Base-by-base conservation (phyloP, 208 protist species). In the Crithidia expoeki region DNA sequence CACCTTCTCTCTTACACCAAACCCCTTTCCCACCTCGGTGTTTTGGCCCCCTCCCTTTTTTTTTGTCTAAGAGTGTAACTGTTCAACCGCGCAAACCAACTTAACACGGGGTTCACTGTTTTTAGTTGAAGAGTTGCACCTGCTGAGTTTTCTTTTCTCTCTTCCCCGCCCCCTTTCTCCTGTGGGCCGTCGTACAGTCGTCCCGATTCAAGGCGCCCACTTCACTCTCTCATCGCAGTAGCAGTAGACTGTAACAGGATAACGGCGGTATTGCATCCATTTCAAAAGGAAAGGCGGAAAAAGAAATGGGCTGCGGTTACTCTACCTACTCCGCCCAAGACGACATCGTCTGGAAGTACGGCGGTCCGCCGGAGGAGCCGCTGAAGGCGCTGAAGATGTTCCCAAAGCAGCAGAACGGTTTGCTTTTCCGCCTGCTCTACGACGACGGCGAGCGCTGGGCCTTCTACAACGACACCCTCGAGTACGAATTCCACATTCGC, bases 391-490 rank as follows among this genome's bases (percentile, higher is more conserved):
- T 91, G 46, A 87, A 85, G 69, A 79, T 91, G 58, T 91, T 91
- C 52, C 82, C 82, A 14, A 84, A 86, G 58, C 73, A 86, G 42
- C 75, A 88, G 47, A 91, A 91, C 51, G 85, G 85, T 2, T 78
- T 91, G 19, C 80, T 88, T 23, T 91, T 91, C 67, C 85, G 85
- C 55, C 76, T 91, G 2, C 51, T 86, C 23, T 82, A 88, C 79
- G 76, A 84, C 56, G 72, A 82, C 55, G 80, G 80, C 16, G 76
- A 86, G 70, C 82, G 82, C 47, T 92, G 86, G 86, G 80, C 74
- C 27, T 91, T 91, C 51, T 91, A 91, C 65, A 91, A 91, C 49
- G 86, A 91, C 80, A 91, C 86, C 9, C 72, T 80, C 36, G 80
- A 89, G 72, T 92, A 89, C 66, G 83, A 92, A 60, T 88, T 92